phyloP scores from a whole-genome alignment of 2,329 filamentous ascomycete species.

The Verticillium longisporum region DNA sequence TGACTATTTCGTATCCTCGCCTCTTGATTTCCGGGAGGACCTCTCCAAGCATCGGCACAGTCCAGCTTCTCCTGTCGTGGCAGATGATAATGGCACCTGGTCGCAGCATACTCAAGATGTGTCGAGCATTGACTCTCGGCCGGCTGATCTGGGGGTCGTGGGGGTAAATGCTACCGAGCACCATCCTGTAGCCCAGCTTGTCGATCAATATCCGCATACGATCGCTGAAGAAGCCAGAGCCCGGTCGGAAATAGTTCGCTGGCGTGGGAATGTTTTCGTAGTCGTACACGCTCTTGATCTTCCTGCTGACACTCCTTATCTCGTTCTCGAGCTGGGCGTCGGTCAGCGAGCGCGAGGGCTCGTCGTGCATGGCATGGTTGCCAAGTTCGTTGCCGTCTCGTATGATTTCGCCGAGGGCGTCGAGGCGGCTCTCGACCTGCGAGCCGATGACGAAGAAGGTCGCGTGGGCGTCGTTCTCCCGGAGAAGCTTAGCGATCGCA shows the following conservation, averaged over 20 bases:
- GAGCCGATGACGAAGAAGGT: conserved; percentile 87
- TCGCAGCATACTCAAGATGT: conserved; percentile 72
- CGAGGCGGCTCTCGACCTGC: conserved; percentile 56
- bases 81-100: conserved; percentile 78
- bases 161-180: conserved; percentile 81
- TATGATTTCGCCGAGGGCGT: conserved; percentile 50
- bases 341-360: conserved; percentile 59
- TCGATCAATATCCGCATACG: conserved; percentile 59
- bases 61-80: conserved; percentile 81
- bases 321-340: conserved; percentile 54
- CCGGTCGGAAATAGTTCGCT: conserved; percentile 70
- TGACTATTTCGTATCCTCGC: conserved; percentile 65
- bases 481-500: conserved; percentile 64
- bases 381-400: conserved; percentile 63
- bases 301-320: conserved; percentile 56
- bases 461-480: conserved; percentile 59
- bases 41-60: conserved; percentile 65
- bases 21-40: conserved; percentile 66
- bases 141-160: conserved; percentile 82
- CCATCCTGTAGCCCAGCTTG: conserved; percentile 60
- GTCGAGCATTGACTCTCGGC: conserved; percentile 63
- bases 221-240: conserved; percentile 74
- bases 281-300: conserved; percentile 51
- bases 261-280: conserved; percentile 34
- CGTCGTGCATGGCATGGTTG: conserved; percentile 87